A percentile compares a stretch with the other conserved stretches of the same genome.
phyloP scores from a whole-genome alignment of 148 eudicot species.

The Silene uniflora region DNA sequence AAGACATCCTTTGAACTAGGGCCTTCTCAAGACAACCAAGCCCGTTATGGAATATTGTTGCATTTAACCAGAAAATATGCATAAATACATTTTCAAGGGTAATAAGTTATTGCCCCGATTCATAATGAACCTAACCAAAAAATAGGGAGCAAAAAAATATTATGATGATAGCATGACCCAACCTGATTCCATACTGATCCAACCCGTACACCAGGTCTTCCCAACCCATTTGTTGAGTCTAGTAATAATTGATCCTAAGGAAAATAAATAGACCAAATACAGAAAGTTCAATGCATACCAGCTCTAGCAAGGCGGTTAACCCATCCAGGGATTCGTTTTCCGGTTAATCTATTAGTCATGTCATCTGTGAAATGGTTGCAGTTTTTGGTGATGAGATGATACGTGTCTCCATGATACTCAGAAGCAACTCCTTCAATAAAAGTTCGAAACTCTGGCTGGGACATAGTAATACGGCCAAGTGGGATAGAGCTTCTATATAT shows the following conservation, averaged over 20 bases:
- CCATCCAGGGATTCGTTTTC: conserved; percentile 80
- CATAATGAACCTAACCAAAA: no score
- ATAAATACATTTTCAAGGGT: no score
- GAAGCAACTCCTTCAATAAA: conserved; percentile 64
- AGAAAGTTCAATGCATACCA: conserved; percentile 39
- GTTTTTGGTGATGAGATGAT: conserved; percentile 77
- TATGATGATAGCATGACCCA: background rate
- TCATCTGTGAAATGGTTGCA: conserved; percentile 94
- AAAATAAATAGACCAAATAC: background rate
- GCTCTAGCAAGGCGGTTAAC: conserved; percentile 78
- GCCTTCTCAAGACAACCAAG: background rate
- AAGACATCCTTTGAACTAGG: background rate
- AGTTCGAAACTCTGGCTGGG: conserved; percentile 51
- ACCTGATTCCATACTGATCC: background rate
- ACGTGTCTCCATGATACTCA: conserved; percentile 85
- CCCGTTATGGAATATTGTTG: background rate
- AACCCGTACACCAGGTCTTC: background rate
- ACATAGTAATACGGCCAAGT: conserved; percentile 56
- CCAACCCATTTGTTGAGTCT: background rate
- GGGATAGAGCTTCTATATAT: conserved; percentile 60
- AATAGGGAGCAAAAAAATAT: no score
- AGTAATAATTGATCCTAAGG: background rate
- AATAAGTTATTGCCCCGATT: background rate
- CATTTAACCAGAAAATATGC: no score
- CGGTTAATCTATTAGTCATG: conserved; percentile 49